Conservation (phyloP, 495 filamentous ascomycete species). For the Aspergillus sclerotiicarbonarius region DNA sequence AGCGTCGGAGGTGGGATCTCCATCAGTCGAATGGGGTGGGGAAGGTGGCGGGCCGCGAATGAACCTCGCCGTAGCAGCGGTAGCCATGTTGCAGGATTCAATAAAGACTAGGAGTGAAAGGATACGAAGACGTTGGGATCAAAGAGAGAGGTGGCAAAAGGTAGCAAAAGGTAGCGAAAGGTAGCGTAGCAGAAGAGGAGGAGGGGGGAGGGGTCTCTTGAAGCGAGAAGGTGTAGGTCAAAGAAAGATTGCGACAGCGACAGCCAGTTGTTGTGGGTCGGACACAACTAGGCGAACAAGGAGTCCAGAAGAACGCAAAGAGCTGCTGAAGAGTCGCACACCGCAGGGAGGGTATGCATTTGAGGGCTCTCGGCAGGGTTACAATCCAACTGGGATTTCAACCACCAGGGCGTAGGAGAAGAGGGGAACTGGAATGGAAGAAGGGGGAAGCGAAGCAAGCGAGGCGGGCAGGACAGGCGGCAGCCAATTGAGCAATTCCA, state of each 20-base stretch:
- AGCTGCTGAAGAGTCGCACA: background rate
- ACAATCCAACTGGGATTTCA: background rate
- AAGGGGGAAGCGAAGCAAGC: background rate
- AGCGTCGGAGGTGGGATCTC: conserved; percentile 17
- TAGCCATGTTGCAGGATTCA: conserved; percentile 2
- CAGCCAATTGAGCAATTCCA: too few relatives aligned
- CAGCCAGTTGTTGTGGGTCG: background rate
- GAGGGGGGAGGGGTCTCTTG: background rate
- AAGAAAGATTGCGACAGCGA: background rate
- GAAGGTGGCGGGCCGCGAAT: conserved; percentile 26
- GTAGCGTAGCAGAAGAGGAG: background rate
- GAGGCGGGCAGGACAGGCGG: background rate
- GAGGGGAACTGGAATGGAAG: background rate
- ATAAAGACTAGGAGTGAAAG: background rate
- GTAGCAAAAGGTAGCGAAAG: too few relatives aligned
- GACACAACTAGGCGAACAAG: background rate
- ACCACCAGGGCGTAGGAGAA: background rate
- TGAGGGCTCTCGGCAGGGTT: background rate
- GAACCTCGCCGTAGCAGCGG: conserved; percentile 9
- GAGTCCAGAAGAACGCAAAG: background rate
- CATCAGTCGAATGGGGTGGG: conserved; percentile 27
- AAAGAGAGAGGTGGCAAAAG: background rate
- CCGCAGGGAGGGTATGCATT: conserved; percentile 1
- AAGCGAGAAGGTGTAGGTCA: background rate
- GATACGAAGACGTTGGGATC: background rate